Evolutionary conservation across 225 moss, liverwort and hornwort species (phyloP).

Genomic region (Physcomitrellopsis africana): DNA sequence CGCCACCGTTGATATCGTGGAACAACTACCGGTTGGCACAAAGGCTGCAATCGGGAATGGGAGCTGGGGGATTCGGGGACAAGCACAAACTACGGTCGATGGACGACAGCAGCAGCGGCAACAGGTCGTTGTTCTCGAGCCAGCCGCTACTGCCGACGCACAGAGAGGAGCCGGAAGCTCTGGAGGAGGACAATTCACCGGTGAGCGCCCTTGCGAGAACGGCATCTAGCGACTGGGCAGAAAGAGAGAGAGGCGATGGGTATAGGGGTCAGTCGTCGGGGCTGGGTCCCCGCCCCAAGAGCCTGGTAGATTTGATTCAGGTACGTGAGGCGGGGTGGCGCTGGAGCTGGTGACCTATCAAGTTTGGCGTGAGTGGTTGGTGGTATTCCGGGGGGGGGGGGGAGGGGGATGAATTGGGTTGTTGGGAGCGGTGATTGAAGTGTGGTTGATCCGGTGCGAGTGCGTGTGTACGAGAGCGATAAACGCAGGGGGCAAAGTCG

Average conservation of each 20-base stretch:
- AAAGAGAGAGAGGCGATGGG: conserved; percentile 50
- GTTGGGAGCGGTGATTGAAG: no score
- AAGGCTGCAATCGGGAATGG: conserved; percentile 70
- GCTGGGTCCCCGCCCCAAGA: conserved; percentile 88
- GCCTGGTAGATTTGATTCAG: conserved; percentile 97
- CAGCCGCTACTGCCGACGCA: conserved; percentile 93
- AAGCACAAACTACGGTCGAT: conserved; percentile 87
- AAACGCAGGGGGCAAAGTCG: not conserved
- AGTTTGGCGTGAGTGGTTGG: no score
- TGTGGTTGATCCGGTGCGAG: no score
- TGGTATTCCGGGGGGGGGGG: no score
- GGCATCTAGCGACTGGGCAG: conserved; percentile 79
- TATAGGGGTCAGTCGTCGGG: conserved; percentile 63
- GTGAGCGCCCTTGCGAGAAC: conserved; percentile 65
- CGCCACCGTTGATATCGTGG: conserved; percentile 87
- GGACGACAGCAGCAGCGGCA: conserved; percentile 90
- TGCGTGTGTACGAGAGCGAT: not conserved
- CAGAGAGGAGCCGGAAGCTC: conserved; percentile 87
- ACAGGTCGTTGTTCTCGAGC: conserved; percentile 92
- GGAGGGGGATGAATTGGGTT: no score
- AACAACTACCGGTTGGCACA: conserved; percentile 92
- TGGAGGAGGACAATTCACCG: conserved; percentile 85
- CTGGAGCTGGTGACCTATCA: not conserved
- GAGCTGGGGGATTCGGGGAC: conserved; percentile 84
- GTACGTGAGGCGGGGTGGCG: no score